These are phyloP conservation scores for Juglanconis oblonga DNA, from an alignment of 2,329 filamentous ascomycete genomes.

Conservation along the genomic window DNA sequence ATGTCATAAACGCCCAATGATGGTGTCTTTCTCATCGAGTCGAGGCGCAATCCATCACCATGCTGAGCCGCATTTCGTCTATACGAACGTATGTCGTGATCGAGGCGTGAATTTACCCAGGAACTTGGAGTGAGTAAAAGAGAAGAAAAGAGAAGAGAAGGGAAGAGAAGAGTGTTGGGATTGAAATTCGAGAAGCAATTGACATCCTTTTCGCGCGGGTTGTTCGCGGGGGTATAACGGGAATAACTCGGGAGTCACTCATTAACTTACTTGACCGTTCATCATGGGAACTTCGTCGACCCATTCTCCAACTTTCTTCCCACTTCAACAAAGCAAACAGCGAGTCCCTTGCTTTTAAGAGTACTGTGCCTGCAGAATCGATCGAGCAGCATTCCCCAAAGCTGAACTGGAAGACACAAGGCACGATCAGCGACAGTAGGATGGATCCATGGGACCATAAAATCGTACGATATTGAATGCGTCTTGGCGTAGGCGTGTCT, in stretches of 20 bases:
- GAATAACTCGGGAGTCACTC: too few species aligned
- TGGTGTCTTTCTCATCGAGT: too few species aligned
- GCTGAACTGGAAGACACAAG: too few species aligned
- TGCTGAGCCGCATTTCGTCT: background rate
- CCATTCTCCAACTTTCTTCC: background rate
- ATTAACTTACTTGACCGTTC: background rate
- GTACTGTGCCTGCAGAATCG: background rate
- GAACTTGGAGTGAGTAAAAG: too few species aligned
- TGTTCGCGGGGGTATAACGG: too few species aligned
- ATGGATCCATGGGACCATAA: background rate
- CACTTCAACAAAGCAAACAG: background rate
- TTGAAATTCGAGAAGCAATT: too few species aligned
- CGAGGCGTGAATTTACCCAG: too few species aligned
- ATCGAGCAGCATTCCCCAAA: background rate
- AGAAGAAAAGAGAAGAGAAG: background rate
- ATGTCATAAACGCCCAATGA: too few species aligned
- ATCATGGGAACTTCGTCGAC: background rate
- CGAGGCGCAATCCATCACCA: too few species aligned
- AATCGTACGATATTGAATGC: background rate
- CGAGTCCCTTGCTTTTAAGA: background rate
- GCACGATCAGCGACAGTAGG: background rate
- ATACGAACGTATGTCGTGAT: too few species aligned
- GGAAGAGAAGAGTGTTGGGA: background rate
- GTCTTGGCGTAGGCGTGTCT: background rate
- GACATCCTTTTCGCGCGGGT: too few species aligned